A percentile compares a stretch with the other conserved stretches of the same genome.
Evolutionary conservation across 2,329 filamentous ascomycete genomes (phyloP).

Genomic region (Coniochaeta prunicola): DNA sequence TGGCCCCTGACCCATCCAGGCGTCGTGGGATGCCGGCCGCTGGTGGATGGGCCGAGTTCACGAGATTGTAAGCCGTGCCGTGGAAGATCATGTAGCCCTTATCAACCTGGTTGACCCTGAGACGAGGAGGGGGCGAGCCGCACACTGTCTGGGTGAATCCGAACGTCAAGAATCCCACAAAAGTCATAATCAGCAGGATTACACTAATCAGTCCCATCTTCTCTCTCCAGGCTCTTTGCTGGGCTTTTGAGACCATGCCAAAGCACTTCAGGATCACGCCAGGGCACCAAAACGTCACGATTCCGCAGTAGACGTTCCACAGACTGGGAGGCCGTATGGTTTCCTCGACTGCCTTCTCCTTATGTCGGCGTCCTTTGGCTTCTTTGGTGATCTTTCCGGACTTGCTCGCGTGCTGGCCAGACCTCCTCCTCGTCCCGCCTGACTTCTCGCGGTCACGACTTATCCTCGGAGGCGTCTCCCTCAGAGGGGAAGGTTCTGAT

Average conservation of each 20-base stretch:
- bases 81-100: slow-evolving; percentile 93
- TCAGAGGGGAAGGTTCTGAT: slow-evolving; percentile 35
- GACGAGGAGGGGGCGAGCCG: slow-evolving; percentile 59
- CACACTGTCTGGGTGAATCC: slow-evolving; percentile 91
- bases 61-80: slow-evolving; percentile 80
- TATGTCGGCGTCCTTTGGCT: slow-evolving; percentile 38
- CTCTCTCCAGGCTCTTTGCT: slow-evolving; percentile 91
- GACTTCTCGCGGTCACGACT: slow-evolving; percentile 29
- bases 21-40: slow-evolving; percentile 66
- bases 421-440: slow-evolving; percentile 21
- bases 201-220: slow-evolving; percentile 97
- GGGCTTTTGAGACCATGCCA: slow-evolving; percentile 75
- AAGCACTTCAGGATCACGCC: slow-evolving; percentile 79
- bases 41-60: slow-evolving; percentile 67
- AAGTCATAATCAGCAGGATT: slow-evolving; percentile 77
- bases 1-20: slow-evolving; percentile 47
- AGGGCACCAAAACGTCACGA: slow-evolving; percentile 92
- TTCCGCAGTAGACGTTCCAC: slow-evolving; percentile 93
- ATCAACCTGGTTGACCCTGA: slow-evolving; percentile 77
- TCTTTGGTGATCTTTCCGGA: slow-evolving; percentile 60
- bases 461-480: slow-evolving; percentile 25
- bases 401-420: slow-evolving; percentile 21
- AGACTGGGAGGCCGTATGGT: slow-evolving; percentile 72
- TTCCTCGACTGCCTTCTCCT: slow-evolving; percentile 42
- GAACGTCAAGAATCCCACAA: slow-evolving; percentile 94